Evolutionary conservation across 495 filamentous ascomycete species (phyloP), one percentile per base, ranked within the genome.

Genomic region (Jackrogersella multiformis): DNA sequence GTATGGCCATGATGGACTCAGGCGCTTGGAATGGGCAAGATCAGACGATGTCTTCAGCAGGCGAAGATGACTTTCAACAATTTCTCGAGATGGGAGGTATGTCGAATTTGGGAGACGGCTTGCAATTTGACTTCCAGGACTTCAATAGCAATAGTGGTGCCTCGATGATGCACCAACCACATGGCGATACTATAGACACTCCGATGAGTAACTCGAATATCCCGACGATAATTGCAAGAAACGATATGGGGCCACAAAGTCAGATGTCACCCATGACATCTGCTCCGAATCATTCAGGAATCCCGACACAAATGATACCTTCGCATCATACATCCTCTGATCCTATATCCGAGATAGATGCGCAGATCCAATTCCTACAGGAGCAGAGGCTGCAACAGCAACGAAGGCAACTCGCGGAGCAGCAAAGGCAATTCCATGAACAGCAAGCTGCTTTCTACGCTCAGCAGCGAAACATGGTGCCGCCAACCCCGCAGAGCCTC

Each of bases 401-500:
- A 56, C 80, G 84, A 48, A 80, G 85, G 24, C 81, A 84, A 58
- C 75, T 88, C 4, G 77, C 74, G 21, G 78, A 79, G 36, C 75
- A 78, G 34, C 74, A 79, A 53, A 70, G 75, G 51, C 79, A 75
- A 56, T 69, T 81, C 51, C 84, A 88, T 65, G 82, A 87, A 65
- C 84, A 85, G 44, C 82, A 83, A 61, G 74, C 76, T 35, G 80
- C 80, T 45, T 80, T 83, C 78, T 83, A 83, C 73, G 61, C 82
- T 62, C 86, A 89, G 23, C 81, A 84, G 54, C 79, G 70, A 57
- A 73, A 59, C 21, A 88, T 92, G 69, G 89, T 97, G 20, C 95
- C 95, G 6, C 94, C 93, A 8, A 99, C 95, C 1, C 95, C 95
- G 0, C 94, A 94, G 71, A 97, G 95, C 74, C 84, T 94, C 41